These are phyloP conservation scores for Trichoderma koningii DNA, from an alignment of 2,329 filamentous ascomycete species.

Conservation along the genomic window DNA sequence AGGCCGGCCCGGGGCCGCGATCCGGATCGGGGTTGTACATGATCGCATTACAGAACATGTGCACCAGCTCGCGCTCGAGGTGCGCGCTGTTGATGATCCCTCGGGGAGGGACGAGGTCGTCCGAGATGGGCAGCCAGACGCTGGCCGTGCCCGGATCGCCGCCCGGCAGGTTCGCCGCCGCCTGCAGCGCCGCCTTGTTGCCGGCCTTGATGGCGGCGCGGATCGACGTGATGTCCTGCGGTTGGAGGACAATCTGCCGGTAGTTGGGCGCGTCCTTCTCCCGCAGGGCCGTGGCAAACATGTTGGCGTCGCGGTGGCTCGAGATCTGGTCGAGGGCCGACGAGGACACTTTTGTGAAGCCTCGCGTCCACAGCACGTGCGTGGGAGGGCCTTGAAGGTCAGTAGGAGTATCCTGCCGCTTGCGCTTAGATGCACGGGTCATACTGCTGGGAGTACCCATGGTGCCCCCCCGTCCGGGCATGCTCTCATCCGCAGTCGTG, in stretches of 20 bases:
- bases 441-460: conserved; percentile 43
- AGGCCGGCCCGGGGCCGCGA: conserved; percentile 66
- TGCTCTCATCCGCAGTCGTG: conserved; percentile 57
- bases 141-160: conserved; percentile 58
- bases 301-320: conserved; percentile 75
- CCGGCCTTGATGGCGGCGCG: conserved; percentile 75
- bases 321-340: conserved; percentile 76
- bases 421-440: conserved; percentile 54
- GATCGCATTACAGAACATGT: conserved; percentile 97
- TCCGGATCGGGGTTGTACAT: conserved; percentile 94
- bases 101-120: conserved; percentile 80
- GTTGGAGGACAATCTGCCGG: conserved; percentile 69
- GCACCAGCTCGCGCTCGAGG: conserved; percentile 87
- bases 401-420: conserved; percentile 55
- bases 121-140: conserved; percentile 67
- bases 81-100: conserved; percentile 93
- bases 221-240: conserved; percentile 77
- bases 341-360: conserved; percentile 71
- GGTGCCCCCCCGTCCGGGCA: conserved; percentile 43
- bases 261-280: conserved; percentile 77
- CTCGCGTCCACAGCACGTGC: conserved; percentile 73
- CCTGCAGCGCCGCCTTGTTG: conserved; percentile 63
- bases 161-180: conserved; percentile 61
- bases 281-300: conserved; percentile 74
- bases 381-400: conserved; percentile 58